Evolutionary conservation across 306 rosid species (phyloP).

Genomic region (Corylus heterophylla): DNA sequence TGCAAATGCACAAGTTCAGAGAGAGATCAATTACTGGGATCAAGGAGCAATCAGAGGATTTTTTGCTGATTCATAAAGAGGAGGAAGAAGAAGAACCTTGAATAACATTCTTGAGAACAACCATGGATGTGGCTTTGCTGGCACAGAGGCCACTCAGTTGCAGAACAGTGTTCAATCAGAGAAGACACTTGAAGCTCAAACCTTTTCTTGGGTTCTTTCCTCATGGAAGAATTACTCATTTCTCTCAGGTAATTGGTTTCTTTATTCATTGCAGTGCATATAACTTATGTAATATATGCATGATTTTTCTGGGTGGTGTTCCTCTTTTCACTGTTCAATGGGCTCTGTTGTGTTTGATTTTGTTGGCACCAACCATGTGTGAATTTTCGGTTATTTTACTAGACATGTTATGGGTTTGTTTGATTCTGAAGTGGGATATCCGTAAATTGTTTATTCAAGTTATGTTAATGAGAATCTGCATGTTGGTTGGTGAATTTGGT

Average conservation of each 20-base stretch:
- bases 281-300: neutral
- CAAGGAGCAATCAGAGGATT: conserved; percentile 14
- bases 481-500: conserved; percentile 6
- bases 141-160: conserved; percentile 39
- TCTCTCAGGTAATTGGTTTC: conserved; percentile 32
- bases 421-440: conserved; percentile 1
- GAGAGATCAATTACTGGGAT: conserved; percentile 24
- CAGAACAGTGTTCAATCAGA: conserved; percentile 39
- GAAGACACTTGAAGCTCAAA: conserved; percentile 40
- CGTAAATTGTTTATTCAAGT: neutral
- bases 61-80: conserved; percentile 19
- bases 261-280: neutral
- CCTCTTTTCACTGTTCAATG: neutral
- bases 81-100: conserved; percentile 10
- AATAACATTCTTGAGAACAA: conserved; percentile 3
- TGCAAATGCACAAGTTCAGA: conserved; percentile 18
- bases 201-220: conserved; percentile 44
- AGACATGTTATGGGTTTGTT: conserved; percentile 5
- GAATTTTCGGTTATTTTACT: neutral
- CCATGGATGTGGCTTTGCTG: conserved; percentile 56
- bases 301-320: neutral
- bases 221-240: conserved; percentile 28
- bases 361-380: conserved; percentile 12
- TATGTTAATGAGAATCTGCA: neutral
- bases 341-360: conserved; percentile 10